Conservation (phyloP, 2,329 filamentous ascomycete genomes). For the Zymoseptoria brevis region DNA sequence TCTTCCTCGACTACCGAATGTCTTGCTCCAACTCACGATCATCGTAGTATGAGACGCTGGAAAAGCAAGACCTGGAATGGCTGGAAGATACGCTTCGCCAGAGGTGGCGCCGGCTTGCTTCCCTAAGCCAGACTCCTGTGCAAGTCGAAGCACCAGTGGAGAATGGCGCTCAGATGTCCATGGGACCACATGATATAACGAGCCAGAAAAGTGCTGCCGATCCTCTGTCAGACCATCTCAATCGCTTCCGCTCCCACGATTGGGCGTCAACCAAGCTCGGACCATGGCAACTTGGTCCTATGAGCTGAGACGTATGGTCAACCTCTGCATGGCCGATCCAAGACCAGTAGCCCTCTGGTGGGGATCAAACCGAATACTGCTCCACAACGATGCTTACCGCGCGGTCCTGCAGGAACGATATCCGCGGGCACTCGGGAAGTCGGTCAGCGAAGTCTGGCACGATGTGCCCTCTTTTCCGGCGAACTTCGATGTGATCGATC, state of each 20-base stretch:
- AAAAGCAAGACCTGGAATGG: conserved; percentile 10
- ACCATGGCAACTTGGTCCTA: conserved; percentile 11
- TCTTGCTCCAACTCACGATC: no score
- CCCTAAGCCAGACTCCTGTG: not conserved
- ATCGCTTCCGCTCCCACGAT: conserved; percentile 9
- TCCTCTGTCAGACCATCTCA: conserved; percentile 3
- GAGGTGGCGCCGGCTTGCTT: not conserved
- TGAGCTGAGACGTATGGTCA: conserved; percentile 10
- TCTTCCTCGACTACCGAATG: no score
- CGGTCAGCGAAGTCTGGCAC: conserved; percentile 11
- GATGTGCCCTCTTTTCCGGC: conserved; percentile 8
- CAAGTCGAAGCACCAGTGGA: not conserved
- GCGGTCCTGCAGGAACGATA: conserved; percentile 28
- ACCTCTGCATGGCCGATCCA: conserved; percentile 15
- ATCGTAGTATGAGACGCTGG: conserved; percentile 1
- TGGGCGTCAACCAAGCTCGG: conserved; percentile 14
- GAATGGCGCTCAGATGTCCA: not conserved
- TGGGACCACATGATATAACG: conserved; percentile 8
- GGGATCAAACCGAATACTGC: conserved; percentile 26
- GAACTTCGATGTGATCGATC: conserved; percentile 6
- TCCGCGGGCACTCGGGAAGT: conserved; percentile 8
- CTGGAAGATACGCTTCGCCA: conserved; percentile 5
- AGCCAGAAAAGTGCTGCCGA: not conserved
- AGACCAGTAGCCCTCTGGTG: conserved; percentile 13
- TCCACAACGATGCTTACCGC: conserved; percentile 33